Conservation (phyloP, 257 asterid genomes). For the Coffea eugenioides region DNA sequence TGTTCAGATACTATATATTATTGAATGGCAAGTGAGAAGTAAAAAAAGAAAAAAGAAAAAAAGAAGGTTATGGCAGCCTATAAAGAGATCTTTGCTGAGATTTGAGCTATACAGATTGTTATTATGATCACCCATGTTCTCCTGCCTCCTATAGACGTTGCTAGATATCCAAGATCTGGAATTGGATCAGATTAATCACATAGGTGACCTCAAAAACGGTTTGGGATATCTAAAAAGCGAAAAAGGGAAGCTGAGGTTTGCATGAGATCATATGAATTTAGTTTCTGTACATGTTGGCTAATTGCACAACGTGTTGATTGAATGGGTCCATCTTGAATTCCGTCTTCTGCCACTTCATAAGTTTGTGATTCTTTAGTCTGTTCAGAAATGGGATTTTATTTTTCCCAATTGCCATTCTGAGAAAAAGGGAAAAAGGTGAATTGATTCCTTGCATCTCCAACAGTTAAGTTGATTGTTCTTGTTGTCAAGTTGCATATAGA, state of each 20-base stretch:
- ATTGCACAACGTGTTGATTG: neutral
- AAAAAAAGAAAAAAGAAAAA: too few species aligned
- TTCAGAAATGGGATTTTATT: neutral
- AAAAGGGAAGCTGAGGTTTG: neutral
- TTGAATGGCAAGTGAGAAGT: too few species aligned
- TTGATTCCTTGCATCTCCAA: neutral
- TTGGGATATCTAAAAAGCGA: neutral
- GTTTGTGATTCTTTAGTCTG: neutral
- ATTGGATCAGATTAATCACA: neutral
- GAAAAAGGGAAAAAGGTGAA: neutral
- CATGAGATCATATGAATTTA: neutral
- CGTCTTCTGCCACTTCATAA: neutral
- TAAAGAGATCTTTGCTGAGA: neutral
- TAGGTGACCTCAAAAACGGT: conserved; percentile 1
- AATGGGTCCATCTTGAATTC: neutral
- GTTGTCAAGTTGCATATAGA: neutral
- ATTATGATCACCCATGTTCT: neutral
- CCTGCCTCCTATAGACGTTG: neutral
- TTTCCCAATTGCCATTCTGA: neutral
- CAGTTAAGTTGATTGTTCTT: neutral
- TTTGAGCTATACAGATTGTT: neutral
- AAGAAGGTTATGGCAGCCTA: neutral
- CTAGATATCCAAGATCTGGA: too few species aligned
- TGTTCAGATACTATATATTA: too few species aligned
- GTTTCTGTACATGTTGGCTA: too few species aligned